A percentile compares a stretch with the other conserved stretches of the same genome.
Evolutionary conservation across 164 flowering plant species (phyloP).

Genomic region (Sedum album): DNA sequence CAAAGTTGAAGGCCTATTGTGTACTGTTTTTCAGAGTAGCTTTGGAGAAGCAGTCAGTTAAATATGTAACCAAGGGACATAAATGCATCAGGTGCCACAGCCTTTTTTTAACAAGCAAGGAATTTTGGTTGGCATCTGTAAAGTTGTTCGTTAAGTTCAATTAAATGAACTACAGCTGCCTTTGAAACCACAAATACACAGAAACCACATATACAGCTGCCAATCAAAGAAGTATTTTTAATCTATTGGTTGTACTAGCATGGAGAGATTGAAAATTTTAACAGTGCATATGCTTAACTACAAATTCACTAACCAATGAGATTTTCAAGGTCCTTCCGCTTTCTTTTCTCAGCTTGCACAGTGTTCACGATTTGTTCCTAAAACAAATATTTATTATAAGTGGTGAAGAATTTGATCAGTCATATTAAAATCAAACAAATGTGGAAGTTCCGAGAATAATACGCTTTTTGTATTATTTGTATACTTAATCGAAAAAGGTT

Average conservation of each 20-base stretch:
- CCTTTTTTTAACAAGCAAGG: too few species aligned
- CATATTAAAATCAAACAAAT: background rate
- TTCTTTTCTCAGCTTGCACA: conserved; percentile 34
- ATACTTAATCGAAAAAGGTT: background rate
- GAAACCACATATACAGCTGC: background rate
- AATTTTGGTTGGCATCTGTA: too few species aligned
- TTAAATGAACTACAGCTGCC: too few species aligned
- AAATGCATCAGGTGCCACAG: too few species aligned
- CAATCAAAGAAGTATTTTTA: background rate
- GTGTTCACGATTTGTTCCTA: conserved; percentile 55
- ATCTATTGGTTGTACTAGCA: background rate
- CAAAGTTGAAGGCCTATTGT: too few species aligned
- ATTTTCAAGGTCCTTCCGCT: conserved; percentile 50
- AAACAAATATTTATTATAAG: conserved; percentile 1
- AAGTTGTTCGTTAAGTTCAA: too few species aligned
- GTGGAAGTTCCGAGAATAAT: background rate
- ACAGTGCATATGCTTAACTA: conserved; percentile 1
- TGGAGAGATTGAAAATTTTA: background rate
- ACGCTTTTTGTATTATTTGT: background rate
- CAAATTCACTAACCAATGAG: conserved; percentile 43
- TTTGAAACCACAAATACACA: background rate
- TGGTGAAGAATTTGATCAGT: background rate
- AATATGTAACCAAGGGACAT: too few species aligned
- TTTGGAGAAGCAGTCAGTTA: too few species aligned
- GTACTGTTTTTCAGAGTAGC: too few species aligned